Evolutionary conservation across 2,329 filamentous ascomycete species (phyloP).

Genomic region (Talaromyces sp.): DNA sequence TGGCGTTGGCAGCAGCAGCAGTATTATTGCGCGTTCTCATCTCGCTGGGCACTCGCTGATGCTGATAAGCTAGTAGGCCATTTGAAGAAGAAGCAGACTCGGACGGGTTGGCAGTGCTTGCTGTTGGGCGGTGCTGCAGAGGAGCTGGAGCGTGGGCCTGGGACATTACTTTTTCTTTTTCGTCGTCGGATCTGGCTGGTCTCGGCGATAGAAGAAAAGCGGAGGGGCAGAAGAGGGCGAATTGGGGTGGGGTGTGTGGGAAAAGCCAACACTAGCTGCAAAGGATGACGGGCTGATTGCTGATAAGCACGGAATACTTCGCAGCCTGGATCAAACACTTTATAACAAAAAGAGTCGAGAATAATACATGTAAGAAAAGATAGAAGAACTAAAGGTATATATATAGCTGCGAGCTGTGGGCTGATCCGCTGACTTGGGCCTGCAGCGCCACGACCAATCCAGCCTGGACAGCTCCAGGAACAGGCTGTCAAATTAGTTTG

Average conservation of each 20-base stretch:
- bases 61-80: conserved; percentile 19
- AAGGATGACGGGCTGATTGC: neutral
- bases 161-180: neutral
- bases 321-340: no score
- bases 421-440: neutral
- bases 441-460: neutral
- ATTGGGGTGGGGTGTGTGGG: neutral
- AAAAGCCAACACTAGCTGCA: neutral
- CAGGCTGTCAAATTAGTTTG: neutral
- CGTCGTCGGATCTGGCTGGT: neutral
- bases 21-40: conserved; percentile 28
- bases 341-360: no score
- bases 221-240: neutral
- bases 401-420: neutral
- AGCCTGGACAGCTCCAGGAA: neutral
- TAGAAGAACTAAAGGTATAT: neutral
- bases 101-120: conserved; percentile 15
- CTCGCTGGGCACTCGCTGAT: conserved; percentile 25
- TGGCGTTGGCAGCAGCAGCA: neutral
- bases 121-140: neutral
- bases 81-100: conserved; percentile 13
- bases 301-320: neutral
- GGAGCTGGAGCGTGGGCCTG: neutral
- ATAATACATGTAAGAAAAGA: no score
- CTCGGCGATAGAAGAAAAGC: neutral